Conservation (phyloP, 352 stramenopile species). For the Globisporangium canariense region DNA sequence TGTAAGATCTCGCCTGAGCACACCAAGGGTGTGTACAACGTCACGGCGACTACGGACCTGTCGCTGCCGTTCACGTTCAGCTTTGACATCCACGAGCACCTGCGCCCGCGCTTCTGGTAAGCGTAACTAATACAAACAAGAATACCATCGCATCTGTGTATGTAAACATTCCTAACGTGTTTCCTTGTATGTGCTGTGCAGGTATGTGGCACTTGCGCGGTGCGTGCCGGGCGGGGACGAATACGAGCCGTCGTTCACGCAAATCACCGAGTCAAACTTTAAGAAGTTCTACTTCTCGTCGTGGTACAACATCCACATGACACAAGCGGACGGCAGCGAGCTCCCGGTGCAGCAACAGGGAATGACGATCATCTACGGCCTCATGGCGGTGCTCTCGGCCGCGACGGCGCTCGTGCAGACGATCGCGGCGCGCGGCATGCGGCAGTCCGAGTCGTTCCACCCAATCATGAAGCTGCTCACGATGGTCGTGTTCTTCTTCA, state of each 20-base stretch:
- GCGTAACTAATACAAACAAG: neutral
- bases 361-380: slow-evolving; percentile 45
- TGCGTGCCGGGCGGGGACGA: slow-evolving; percentile 62
- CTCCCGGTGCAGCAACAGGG: slow-evolving; percentile 66
- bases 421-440: slow-evolving; percentile 40
- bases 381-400: slow-evolving; percentile 44
- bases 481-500: slow-evolving; percentile 60
- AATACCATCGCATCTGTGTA: neutral
- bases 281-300: slow-evolving; percentile 76
- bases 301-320: slow-evolving; percentile 81
- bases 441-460: slow-evolving; percentile 69
- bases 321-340: slow-evolving; percentile 55
- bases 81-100: slow-evolving; percentile 60
- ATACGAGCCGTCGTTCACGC: slow-evolving; percentile 55
- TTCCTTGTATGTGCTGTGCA: neutral
- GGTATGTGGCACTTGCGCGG: slow-evolving; percentile 64
- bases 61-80: slow-evolving; percentile 54
- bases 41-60: slow-evolving; percentile 42
- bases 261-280: slow-evolving; percentile 71
- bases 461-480: slow-evolving; percentile 75
- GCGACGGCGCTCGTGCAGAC: slow-evolving; percentile 34
- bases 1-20: slow-evolving; percentile 72
- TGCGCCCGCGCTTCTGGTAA: slow-evolving; percentile 65
- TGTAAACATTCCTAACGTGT: neutral
- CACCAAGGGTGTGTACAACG: slow-evolving; percentile 68